Evolutionary conservation across 108 stramenopile species (phyloP).

Genomic region (Stephanodiscus triporus): DNA sequence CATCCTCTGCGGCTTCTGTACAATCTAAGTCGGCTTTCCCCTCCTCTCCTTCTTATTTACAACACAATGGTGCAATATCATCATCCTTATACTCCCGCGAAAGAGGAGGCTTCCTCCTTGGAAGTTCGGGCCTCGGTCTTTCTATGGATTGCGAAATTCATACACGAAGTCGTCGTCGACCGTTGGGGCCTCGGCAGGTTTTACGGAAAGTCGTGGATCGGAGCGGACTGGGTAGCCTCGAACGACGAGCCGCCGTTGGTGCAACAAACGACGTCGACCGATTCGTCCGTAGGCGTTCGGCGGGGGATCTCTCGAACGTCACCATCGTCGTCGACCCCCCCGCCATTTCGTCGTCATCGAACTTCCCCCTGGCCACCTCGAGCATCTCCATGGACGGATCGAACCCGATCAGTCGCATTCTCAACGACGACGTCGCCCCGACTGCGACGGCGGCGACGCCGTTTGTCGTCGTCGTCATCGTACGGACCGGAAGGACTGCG

Average conservation of each 20-base stretch:
- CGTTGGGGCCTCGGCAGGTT: too few species aligned
- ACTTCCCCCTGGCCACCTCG: constrained; percentile 6
- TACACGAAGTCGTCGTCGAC: too few species aligned
- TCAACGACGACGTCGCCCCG: too few species aligned
- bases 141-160: too few species aligned
- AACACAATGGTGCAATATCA: neutral
- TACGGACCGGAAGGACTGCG: too few species aligned
- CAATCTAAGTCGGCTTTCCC: constrained; percentile 8
- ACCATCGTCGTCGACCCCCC: neutral
- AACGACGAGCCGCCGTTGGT: too few species aligned
- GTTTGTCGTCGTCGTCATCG: neutral
- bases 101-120: neutral
- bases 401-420: constrained; percentile 2
- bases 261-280: constrained; percentile 19
- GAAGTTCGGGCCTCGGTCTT: neutral
- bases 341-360: neutral
- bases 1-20: constrained; percentile 3
- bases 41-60: neutral
- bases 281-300: constrained; percentile 13
- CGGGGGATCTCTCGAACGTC: constrained; percentile 7
- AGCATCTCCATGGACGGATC: constrained; percentile 32
- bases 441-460: too few species aligned
- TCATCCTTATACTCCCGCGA: neutral
- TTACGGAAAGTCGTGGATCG: too few species aligned
- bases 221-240: too few species aligned